Percentiles rank a stretch among this genome's conserved stretches.
Conservation (phyloP, 2,329 filamentous ascomycete species). For the Polytolypa hystricis region DNA sequence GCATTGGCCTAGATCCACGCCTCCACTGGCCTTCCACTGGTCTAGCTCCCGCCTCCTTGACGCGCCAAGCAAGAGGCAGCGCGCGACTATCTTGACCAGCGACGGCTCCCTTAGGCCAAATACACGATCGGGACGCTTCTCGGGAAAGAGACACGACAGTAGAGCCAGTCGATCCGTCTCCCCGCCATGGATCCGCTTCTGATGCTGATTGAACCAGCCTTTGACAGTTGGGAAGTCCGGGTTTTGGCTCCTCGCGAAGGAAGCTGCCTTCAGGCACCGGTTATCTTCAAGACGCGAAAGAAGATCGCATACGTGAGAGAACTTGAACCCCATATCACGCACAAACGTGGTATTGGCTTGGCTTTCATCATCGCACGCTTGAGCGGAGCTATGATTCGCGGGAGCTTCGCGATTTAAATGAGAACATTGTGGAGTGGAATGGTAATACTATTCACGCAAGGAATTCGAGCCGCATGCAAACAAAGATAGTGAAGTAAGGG, state of each 20-base stretch:
- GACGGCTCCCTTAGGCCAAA: conserved; percentile 55
- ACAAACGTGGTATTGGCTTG: no score
- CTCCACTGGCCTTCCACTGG: conserved; percentile 49
- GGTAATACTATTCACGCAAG: no score
- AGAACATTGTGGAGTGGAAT: no score
- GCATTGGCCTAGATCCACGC: conserved; percentile 60
- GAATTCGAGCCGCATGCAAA: no score
- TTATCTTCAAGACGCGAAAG: conserved; percentile 55
- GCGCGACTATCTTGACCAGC: conserved; percentile 57
- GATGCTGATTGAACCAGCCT: conserved; percentile 60
- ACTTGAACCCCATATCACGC: conserved; percentile 39
- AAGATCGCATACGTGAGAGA: conserved; percentile 61
- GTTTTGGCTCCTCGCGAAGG: conserved; percentile 18
- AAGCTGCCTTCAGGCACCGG: conserved; percentile 24
- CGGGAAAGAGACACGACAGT: conserved; percentile 64
- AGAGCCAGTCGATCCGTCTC: conserved; percentile 52
- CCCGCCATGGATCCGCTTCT: conserved; percentile 44
- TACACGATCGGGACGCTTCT: conserved; percentile 64
- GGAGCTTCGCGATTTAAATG: neutral
- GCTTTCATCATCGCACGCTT: conserved; percentile 4
- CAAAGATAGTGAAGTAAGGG: no score
- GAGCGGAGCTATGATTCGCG: no score
- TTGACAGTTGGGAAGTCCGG: conserved; percentile 38
- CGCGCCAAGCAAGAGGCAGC: conserved; percentile 53
- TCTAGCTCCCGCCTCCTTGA: conserved; percentile 52